phyloP scores from a whole-genome alignment of 192 early-diverging fungal genomes.

The Backusella psychrophila region DNA sequence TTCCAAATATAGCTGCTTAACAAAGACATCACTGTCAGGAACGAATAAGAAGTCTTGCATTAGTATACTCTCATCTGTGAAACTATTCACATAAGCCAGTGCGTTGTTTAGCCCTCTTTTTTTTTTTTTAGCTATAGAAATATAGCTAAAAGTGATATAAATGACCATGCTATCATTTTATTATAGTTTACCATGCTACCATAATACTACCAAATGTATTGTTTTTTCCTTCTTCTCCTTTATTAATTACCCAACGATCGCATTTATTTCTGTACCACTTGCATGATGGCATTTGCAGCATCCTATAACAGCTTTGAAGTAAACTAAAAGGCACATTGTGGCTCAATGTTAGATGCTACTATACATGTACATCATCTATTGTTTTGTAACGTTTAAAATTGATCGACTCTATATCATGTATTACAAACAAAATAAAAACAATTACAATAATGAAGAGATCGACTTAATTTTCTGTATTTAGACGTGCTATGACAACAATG shows the following conservation, averaged over 20 bases:
- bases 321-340: neutral
- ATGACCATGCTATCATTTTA: neutral
- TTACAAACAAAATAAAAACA: slow-evolving; percentile 4
- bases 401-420: slow-evolving; percentile 3
- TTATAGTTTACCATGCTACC: neutral
- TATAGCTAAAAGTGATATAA: neutral
- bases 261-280: slow-evolving; percentile 1
- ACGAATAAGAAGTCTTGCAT: neutral
- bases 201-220: neutral
- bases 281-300: slow-evolving; percentile 5
- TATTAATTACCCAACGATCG: neutral
- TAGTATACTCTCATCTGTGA: slow-evolving; percentile 3
- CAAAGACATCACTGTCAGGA: neutral
- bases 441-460: neutral
- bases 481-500: slow-evolving; percentile 1
- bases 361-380: neutral
- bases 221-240: neutral
- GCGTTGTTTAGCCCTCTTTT: neutral
- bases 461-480: slow-evolving; percentile 8
- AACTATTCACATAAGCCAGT: neutral
- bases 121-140: neutral
- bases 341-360: neutral
- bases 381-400: neutral
- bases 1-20: neutral
- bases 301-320: neutral